Evolutionary conservation across 106 monocot genomes (phyloP), one percentile per base, ranked within the genome.

Genomic region (Iris macrosiphon): DNA sequence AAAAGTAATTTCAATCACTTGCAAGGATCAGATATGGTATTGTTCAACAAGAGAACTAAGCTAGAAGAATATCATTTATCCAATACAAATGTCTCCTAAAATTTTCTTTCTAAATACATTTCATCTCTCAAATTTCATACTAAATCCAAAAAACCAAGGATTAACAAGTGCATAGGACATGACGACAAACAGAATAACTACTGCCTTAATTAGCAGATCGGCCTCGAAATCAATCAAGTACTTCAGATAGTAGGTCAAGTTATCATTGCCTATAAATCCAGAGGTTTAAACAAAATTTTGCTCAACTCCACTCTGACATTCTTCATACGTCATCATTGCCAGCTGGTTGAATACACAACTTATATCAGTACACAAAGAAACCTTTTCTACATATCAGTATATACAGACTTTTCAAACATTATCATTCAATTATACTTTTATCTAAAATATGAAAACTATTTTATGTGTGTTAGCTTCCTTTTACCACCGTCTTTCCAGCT

Each of bases 271-370:
- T 10, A 33, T 23, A 17, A 59, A 55, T 39, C 20, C 7, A 11
- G 26, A 39, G 29, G 39, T 37, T 58, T 39, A 29, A 25, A 18
- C 27, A 13, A 39, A 25, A 50, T 20, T 19, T 59, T 31, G 37
- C 59, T 30, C 27, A 38, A 42, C 39, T 55, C 55, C 63, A 21
- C 48, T 48, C 41, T 8, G 45, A 53, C 4, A 45, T 55, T 52
- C 55, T 37, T 71, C 63, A 71, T 63, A 57, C 62, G 47, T 71
- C 71, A 63, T 71, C 71, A 46, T 40, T 63, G 63, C 58, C 53
- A 71, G 55, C 71, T 71, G 63, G 55, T 62, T 55, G 23, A 55
- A 55, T 55, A 55, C n/a, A n/a, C 33, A 71, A 46, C 5, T 24
- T 23, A 47, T 2, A 63, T 56, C 45, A 71, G 71, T 49, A 50